A percentile compares a stretch with the other conserved stretches of the same genome.
Conservation (phyloP, 305 asterid genomes). For the Solanum hybrid region DNA sequence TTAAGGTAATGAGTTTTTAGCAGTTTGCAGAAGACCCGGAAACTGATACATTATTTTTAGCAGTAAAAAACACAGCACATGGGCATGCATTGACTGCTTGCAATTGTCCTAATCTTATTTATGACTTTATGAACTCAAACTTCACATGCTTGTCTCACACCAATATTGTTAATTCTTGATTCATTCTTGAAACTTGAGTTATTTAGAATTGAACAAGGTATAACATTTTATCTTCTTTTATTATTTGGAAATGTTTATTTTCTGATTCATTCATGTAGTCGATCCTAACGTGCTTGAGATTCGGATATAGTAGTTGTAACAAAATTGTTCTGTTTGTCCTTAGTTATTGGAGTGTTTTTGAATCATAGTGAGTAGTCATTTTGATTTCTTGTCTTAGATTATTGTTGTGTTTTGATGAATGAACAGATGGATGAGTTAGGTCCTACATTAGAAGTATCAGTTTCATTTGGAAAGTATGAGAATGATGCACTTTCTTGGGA, state of each 20-base stretch:
- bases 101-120: neutral
- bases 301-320: neutral
- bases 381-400: slow-evolving; percentile 4
- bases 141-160: neutral
- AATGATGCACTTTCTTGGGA: slow-evolving; percentile 84
- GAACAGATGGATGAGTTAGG: slow-evolving; percentile 67
- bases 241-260: neutral
- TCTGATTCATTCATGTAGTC: neutral
- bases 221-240: neutral
- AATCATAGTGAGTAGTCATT: slow-evolving; percentile 15
- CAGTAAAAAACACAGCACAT: neutral
- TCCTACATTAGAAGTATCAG: slow-evolving; percentile 60
- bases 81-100: slow-evolving; percentile 2
- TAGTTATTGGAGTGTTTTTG: slow-evolving; percentile 9
- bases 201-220: neutral
- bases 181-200: neutral
- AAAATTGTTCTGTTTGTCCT: neutral
- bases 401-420: slow-evolving; percentile 16
- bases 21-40: neutral
- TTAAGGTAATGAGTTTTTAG: neutral
- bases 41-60: neutral
- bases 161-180: neutral
- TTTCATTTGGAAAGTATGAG: slow-evolving; percentile 87
- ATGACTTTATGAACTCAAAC: neutral
- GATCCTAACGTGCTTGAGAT: neutral